A percentile compares a stretch with the other conserved stretches of the same genome.
Conservation (phyloP, 1,284 basidiomycete species). For the Psilocybe mexicana region DNA sequence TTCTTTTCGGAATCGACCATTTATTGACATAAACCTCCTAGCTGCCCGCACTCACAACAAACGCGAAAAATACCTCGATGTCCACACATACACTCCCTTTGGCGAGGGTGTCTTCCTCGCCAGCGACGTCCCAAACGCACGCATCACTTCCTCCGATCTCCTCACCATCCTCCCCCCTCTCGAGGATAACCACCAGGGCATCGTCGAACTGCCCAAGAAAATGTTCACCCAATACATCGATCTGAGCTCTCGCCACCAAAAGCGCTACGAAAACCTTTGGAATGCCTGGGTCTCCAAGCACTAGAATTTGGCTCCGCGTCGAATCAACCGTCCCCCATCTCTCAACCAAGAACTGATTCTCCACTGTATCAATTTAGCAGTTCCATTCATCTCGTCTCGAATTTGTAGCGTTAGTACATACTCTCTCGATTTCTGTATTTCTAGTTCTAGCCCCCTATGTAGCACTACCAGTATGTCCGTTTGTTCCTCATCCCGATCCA, state of each 20-base stretch:
- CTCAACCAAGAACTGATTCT: background rate
- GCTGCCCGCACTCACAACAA: conserved; percentile 53
- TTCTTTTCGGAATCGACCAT: background rate
- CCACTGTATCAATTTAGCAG: conserved; percentile 18
- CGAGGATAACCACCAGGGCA: conserved; percentile 39
- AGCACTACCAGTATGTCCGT: too few species aligned
- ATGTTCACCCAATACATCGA: conserved; percentile 57
- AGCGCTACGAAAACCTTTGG: conserved; percentile 56
- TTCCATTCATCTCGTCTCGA: background rate
- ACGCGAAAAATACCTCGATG: conserved; percentile 59
- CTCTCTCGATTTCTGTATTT: conserved; percentile 23
- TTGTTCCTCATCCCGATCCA: too few species aligned
- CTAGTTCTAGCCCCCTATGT: conserved; percentile 4
- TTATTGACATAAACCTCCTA: conserved; percentile 26
- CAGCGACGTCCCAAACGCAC: conserved; percentile 53
- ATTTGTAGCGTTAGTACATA: conserved; percentile 22
- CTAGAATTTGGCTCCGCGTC: background rate
- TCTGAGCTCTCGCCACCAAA: conserved; percentile 48
- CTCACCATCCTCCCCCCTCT: conserved; percentile 53
- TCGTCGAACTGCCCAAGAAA: conserved; percentile 59
- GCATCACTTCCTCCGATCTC: conserved; percentile 56
- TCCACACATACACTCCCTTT: conserved; percentile 61
- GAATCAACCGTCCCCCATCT: background rate
- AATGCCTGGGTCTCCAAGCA: conserved; percentile 29
- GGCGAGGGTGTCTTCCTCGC: conserved; percentile 63